Evolutionary conservation across 2,329 filamentous ascomycete genomes (phyloP), one percentile per base, ranked within the genome.

Genomic region (Calonectria fujianensis): DNA sequence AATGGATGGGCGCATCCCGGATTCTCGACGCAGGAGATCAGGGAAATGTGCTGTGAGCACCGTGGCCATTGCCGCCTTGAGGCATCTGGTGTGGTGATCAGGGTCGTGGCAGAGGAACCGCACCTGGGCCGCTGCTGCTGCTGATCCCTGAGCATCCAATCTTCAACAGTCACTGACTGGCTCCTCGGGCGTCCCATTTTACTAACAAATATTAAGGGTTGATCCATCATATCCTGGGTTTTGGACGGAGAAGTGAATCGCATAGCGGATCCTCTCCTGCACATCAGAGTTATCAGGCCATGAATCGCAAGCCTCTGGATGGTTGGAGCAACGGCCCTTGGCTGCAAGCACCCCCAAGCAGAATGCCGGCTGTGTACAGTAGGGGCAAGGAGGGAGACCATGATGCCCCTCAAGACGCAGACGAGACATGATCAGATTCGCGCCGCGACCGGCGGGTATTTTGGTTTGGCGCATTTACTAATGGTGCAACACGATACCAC

Each of bases 401-500:
- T 48, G 20, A 37, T 57, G 20, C n/a, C 35, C 57, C 35, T 29
- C 57, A 39, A 29, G 31, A 37, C 24, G 57, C n/a, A 39, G 24
- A 14, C 57, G 31, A 61, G 45, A 39, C 57, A 61, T 61, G 57
- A 61, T 61, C 35, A 61, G 57, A 31, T 54, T 64, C 20, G 27
- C 31, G 48, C 71, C 54, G 29, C 39, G 65, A 45, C 54, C 57
- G 71, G 48, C 48, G n/a, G 39, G 32, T 57, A 69, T 41, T 39
- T 20, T 39, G 37, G 37, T 61, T 73, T 68, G 65, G 71, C 64
- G 65, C 45, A 31, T 65, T 69, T 69, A 27, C 39, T 50, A 54
- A 50, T 35, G 51, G 69, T 59, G 69, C 71, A 73, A 69, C 66
- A 32, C 35, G 50, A 73, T 73, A 13, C 54, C 65, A 73, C 70